Base-by-base conservation (phyloP, 768 basidiomycete genomes). In the Pholiota microspora region DNA sequence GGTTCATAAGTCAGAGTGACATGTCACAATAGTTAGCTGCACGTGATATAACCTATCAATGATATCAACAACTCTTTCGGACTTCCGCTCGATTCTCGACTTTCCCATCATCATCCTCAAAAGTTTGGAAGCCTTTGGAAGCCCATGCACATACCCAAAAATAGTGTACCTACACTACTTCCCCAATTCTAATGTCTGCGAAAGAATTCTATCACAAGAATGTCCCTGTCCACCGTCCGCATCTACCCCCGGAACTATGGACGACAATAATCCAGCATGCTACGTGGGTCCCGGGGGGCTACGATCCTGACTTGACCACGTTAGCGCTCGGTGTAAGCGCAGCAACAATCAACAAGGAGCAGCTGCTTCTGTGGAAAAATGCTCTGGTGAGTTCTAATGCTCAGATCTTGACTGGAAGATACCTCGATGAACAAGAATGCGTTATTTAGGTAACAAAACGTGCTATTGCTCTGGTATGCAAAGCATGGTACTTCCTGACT, bases 181-280 rank as follows among this genome's bases (percentile, higher is more conserved):
- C 40, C 23, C 23, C 40, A 21, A 23, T 42, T 21, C 12, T 7
- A 3, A 65, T 65, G 64, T 63, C 64, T 50, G 60, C 64, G 15
- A 62, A 61, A 53, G 45, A 60, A 35, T 51, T 57, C 23, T 59
- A 64, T 32, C 23, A 49, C 31, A 54, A 49, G 35, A 35, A 42
- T 7, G 45, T 34, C 12, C 25, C 31, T 38, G 35, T 25, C 18
- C 15, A 31, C 10, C 16, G 42, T 7, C 55, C 61, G 13, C 45
- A 59, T 21, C 48, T 73, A 9, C 70, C 72, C 7, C 55, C 65
- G 23, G 70, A 73, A 51, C 32, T 71, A 16, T 67, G 69, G 64
- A 35, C 56, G 3, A 47, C 57, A 1, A 66, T 71, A 16, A 49
- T 71, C 16, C 62, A 61, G 24, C 48, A 58, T 24, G 72, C 69